Base-by-base conservation (phyloP, 495 filamentous ascomycete species). In the Stereocaulon alpinum region DNA sequence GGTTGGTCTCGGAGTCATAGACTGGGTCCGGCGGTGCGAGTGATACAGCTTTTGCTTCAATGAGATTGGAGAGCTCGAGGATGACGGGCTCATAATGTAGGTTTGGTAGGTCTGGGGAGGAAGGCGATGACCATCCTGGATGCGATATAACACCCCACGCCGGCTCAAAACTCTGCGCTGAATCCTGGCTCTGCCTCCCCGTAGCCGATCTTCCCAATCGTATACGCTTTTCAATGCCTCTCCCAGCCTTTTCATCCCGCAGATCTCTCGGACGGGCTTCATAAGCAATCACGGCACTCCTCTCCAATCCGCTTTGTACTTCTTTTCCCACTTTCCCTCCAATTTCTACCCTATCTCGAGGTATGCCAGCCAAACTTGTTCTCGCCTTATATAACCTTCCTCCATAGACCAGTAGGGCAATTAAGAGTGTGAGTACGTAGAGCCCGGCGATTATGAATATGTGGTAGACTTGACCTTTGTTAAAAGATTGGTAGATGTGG, bases 31-130 rank as follows among this genome's bases (percentile, higher is more conserved):
- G 71, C 1, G 87, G 87, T 2, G 89, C 89, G 42, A 93, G 77
- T 1, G 89, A 87, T 14, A 93, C 83, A 7, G 91, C 93, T 72
- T 91, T 91, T 0, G 90, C 91, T 71, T 98, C 93, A 59, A 98
- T 90, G 24, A 98, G 76, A 66, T 95, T 86, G 2, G 92, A 88
- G 15, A 98, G 76, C 73, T 97, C 94, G 20, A 77, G 74, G 14
- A 98, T 80, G n/a, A 98, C 88, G 0, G 80, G 82, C 42, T 76
- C 76, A 68, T 92, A 96, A 48, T 91, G 83, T 11, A 96, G 71
- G 63, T 91, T 82, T 6, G 90, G 83, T 2, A 94, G 71, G 64
- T 94, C 86, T 3, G 76, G 73, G 0, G 82, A 87, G 10, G 74
- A 72, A 7, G 93, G 91, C 3, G 90, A 85, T 5, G 86, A 86